phyloP scores from a whole-genome alignment of 768 basidiomycete genomes.

The Agaricus subrufescens region DNA sequence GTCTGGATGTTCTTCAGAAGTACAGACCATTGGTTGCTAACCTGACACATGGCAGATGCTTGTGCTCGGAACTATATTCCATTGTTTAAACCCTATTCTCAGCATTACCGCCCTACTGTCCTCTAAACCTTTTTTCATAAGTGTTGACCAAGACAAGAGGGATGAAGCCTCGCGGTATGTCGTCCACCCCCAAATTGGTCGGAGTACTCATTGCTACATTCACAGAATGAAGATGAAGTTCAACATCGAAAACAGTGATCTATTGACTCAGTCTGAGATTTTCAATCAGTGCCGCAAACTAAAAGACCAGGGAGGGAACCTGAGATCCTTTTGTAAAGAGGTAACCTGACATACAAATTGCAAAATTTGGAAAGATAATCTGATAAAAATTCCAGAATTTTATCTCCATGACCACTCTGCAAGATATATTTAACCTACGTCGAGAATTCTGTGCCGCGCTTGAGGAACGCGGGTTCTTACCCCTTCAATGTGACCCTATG shows the following conservation, averaged over 20 bases:
- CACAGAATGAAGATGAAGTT: conserved; percentile 71
- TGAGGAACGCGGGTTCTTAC: conserved; percentile 64
- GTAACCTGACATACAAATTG: conserved; percentile 25
- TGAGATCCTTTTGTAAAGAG: conserved; percentile 68
- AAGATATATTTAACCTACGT: conserved; percentile 75
- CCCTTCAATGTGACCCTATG: conserved; percentile 37
- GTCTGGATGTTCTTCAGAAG: conserved; percentile 25
- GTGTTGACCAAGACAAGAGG: conserved; percentile 68
- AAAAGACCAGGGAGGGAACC: conserved; percentile 44
- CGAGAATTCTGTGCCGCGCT: conserved; percentile 74
- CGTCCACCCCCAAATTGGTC: neutral
- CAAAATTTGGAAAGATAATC: neutral
- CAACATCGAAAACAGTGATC: conserved; percentile 68
- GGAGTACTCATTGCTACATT: neutral
- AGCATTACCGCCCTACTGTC: conserved; percentile 82
- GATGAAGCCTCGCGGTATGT: conserved; percentile 72
- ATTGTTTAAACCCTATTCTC: conserved; percentile 75
- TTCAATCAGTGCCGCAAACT: conserved; percentile 60
- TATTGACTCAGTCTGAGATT: conserved; percentile 77
- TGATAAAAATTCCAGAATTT: conserved; percentile 49
- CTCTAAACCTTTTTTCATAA: conserved; percentile 82
- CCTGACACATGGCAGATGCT: conserved; percentile 60
- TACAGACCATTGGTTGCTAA: neutral
- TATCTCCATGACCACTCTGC: conserved; percentile 67
- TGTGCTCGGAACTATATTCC: conserved; percentile 77